Conservation (phyloP, 2,329 filamentous ascomycete genomes). For the Pseudohalonectria lignicola region DNA sequence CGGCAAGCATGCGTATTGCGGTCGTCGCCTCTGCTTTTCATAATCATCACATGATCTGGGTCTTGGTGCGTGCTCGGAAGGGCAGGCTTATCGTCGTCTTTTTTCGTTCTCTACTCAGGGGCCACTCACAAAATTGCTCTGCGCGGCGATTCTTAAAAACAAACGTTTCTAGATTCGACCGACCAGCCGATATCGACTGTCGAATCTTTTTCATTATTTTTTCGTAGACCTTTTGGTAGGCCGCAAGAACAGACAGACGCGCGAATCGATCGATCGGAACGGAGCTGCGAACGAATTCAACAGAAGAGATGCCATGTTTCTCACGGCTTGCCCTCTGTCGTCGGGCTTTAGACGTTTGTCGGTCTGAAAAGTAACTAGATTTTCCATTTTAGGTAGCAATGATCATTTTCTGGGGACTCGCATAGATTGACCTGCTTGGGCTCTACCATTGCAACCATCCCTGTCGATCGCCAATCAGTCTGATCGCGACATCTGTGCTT, state of each 20-base stretch:
- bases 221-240: too few relatives aligned
- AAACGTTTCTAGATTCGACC: constrained; percentile 4
- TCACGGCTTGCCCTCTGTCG: too few relatives aligned
- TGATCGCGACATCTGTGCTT: too few relatives aligned
- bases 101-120: neutral
- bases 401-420: neutral
- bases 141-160: constrained; percentile 1
- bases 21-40: too few relatives aligned
- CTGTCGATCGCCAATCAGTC: too few relatives aligned
- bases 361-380: neutral
- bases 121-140: constrained; percentile 3
- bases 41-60: neutral
- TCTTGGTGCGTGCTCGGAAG: neutral
- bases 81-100: neutral
- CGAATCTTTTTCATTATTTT: neutral
- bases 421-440: too few relatives aligned
- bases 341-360: neutral
- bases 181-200: constrained; percentile 3
- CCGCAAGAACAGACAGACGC: too few relatives aligned
- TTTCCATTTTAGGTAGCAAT: neutral
- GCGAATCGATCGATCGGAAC: constrained; percentile 6
- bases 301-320: neutral
- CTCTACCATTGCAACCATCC: too few relatives aligned
- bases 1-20: neutral
- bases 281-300: constrained; percentile 1